Evolutionary conservation across 2,329 filamentous ascomycete genomes (phyloP), one percentile per base, ranked within the genome.

Genomic region (Aspergillus nomiae): DNA sequence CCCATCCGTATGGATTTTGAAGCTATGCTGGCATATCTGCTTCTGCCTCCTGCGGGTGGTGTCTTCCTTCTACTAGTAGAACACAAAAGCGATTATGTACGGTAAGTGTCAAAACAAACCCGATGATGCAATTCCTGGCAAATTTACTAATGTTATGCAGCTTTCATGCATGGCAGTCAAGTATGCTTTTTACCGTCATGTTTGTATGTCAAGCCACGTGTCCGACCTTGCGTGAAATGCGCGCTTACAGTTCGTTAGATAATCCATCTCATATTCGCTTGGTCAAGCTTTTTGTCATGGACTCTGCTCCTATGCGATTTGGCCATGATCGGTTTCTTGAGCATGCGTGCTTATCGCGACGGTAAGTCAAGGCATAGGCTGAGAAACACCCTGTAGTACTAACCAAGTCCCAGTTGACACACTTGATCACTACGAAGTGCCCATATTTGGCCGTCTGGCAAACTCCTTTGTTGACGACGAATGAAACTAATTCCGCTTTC

Each of bases 121-220:
- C 28, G 28, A 12, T 14, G 10, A 21, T 10, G 9, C 32, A 11
- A 5, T 12, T 30, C n/a, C 32, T 32, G 28, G 28, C 19, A 19
- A 58, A 19, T 21, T 26, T 21, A 26, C 58, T 63, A 46, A 65
- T 62, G 58, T 48, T 46, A 55, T 62, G 41, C 69, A 94, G 92
- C 67, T 98, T 98, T 71, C 95, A 99, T 78, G 95, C 95, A 9
- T 99, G 95, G 94, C 95, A 99, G 80, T 92, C 91, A 8, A 89
- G 90, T 67, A 83, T 97, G 72, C 78, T 96, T 3, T 97, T 97
- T 77, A 90, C 91, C 0, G 86, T 86, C 56, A 76, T 87, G 45
- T 87, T 87, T 69, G 83, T 86, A 72, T 71, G 81, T 76, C 53
- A 45, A 24, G 34, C 21, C 43, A 26, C 60, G n/a, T 46, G 30